Evolutionary conservation across 306 rosid genomes (phyloP).

Genomic region (Begonia loranthoides): DNA sequence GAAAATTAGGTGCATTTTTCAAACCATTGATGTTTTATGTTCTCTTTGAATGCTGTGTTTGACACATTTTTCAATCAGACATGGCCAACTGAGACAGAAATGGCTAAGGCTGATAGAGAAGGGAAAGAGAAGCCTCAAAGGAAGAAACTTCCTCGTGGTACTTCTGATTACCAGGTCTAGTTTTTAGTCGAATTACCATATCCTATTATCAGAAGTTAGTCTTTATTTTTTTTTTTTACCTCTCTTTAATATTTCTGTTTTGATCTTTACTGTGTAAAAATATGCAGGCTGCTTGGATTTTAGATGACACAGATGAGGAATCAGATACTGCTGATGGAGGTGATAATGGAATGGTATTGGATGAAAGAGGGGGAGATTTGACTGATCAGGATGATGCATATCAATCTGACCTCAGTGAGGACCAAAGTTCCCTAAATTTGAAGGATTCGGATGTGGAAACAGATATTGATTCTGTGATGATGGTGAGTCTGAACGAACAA

Average conservation of each 20-base stretch:
- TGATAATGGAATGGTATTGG: conserved; percentile 66
- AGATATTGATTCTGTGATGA: conserved; percentile 72
- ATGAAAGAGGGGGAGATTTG: conserved; percentile 30
- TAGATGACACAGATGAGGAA: conserved; percentile 48
- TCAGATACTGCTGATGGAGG: conserved; percentile 29
- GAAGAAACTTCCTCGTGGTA: conserved; percentile 64
- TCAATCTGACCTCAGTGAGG: conserved; percentile 43
- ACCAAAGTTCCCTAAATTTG: conserved; percentile 42
- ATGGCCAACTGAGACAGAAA: conserved; percentile 94
- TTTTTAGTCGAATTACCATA: conserved; percentile 1
- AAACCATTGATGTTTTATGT: too few relatives aligned
- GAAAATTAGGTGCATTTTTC: too few relatives aligned
- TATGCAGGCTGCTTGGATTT: conserved; percentile 78
- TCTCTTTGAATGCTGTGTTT: too few relatives aligned
- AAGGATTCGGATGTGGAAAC: conserved; percentile 72
- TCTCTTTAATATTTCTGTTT: background rate
- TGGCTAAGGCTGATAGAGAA: conserved; percentile 46
- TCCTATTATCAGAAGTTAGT: too few relatives aligned
- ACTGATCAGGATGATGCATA: conserved; percentile 25
- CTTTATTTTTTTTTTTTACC: background rate
- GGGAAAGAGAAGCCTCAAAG: conserved; percentile 41
- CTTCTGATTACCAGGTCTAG: conserved; percentile 88
- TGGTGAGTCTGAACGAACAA: conserved; percentile 40
- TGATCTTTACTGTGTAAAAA: background rate
- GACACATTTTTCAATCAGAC: conserved; percentile 27